Base-by-base conservation (phyloP, 176 grass and related monocot genomes). In the Pontederia paniculata region DNA sequence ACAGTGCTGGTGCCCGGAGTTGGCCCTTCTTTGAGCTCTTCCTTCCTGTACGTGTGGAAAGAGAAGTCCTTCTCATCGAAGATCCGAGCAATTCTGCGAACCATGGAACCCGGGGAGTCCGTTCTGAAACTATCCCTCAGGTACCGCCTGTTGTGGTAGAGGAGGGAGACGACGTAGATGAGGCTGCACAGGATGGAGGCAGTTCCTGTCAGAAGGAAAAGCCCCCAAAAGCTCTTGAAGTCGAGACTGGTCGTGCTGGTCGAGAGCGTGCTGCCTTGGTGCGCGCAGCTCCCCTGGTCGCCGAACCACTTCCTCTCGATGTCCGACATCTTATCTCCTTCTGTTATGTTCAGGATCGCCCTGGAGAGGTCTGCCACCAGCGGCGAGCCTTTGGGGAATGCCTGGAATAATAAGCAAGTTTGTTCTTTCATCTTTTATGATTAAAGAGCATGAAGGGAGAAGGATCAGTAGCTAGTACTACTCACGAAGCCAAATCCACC, bases 241-340 rank as follows among this genome's bases (percentile, higher is more conserved):
- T 57, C 73, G 46, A 95, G 81, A 37, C 73, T 80, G 45, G 49
- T 54, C 25, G 89, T 77, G 21, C 63, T 58, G 23, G 89, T 70
- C 16, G 77, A 65, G 52, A 77, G 63, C 1, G 19, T 57, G 51
- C 23, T 68, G 11, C 14, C 73, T 65, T 58, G 60, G 48, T 10
- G 47, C 1, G 65, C 44, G 37, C 65, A 77, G 19, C 43, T 60
- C 6, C 61, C 42, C 47, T 9, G 7, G 31, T 86, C 62, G 14
- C 81, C 76, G 23, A 95, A 81, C 85, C 85, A 95, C 63, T 67
- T 86, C 23, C 77, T 73, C 63, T 89, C 85, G 23, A 89, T 83
- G 14, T 21, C 2, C 46, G 60, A 68, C 68, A 89, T 83, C 45
- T 81, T 71, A 0, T 80, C 70, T 49, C 76, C 68, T 47, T 89